Conservation (phyloP, 345 rosid species). For the Dovyalis caffra region DNA sequence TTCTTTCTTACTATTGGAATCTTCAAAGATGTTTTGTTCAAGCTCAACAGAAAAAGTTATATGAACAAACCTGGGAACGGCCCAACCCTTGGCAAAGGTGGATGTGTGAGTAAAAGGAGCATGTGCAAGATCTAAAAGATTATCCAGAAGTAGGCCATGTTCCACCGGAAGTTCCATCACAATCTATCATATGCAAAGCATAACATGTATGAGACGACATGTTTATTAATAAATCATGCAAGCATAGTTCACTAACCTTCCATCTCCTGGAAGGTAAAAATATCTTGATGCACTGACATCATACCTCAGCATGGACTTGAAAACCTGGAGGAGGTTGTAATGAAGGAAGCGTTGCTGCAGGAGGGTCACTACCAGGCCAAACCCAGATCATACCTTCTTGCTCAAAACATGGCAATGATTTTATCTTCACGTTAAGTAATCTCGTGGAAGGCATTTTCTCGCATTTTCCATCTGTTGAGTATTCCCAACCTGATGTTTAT, state of each 20-base stretch:
- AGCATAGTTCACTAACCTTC: background rate
- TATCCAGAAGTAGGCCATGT: constrained; percentile 94
- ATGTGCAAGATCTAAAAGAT: constrained; percentile 94
- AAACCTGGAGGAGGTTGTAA: constrained; percentile 88
- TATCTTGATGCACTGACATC: background rate
- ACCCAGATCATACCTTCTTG: constrained; percentile 97
- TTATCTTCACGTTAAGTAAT: constrained; percentile 63
- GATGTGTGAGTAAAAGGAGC: constrained; percentile 98
- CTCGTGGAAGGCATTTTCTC: constrained; percentile 93
- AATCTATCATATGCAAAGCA: constrained; percentile 44
- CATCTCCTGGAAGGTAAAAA: background rate
- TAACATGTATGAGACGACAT: constrained; percentile 4
- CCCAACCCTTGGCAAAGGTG: constrained; percentile 99
- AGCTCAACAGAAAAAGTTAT: background rate
- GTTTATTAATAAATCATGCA: background rate
- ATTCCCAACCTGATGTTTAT: constrained; percentile 81
- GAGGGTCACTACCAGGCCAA: constrained; percentile 94
- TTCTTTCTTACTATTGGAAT: background rate
- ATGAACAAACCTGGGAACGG: constrained; percentile 75
- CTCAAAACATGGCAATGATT: constrained; percentile 82
- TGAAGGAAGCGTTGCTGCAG: constrained; percentile 67
- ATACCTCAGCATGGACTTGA: constrained; percentile 92
- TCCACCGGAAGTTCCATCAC: constrained; percentile 99
- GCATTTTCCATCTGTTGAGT: constrained; percentile 91
- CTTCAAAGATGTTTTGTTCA: background rate